Base-by-base conservation (phyloP, 2,329 filamentous ascomycete species). In the Beauveria australis region DNA sequence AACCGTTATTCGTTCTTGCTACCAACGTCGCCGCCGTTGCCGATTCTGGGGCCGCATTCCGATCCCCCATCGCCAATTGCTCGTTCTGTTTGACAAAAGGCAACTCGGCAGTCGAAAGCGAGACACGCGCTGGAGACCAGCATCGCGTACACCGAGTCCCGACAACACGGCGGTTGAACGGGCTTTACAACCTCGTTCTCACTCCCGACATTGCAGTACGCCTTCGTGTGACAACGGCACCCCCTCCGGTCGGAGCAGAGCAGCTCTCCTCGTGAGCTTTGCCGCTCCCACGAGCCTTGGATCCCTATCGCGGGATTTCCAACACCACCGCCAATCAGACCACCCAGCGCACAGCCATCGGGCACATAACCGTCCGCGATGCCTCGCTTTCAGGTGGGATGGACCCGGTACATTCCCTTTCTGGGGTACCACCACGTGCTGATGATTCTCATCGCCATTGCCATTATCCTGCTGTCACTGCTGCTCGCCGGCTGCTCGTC, bases 401-500 rank as follows among this genome's bases (percentile, higher is more conserved):
- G 67, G 60, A 57, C 51, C 4, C 56, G 84, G 70, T 84, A 82
- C 67, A 76, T 89, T 72, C 86, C 86, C 66, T 88, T 89, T 71
- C 79, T 89, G 62, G 86, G 86, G 66, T 88, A 88, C 70, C 86
- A 88, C 72, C 85, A 99, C 85, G 89, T 97, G 66, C 84, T 99
- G 74, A 99, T 99, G 94, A 91, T 99, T 68, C 79, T 99, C 66
- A 96, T 99, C 71, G 92, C 90, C 60, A 79, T 97, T 62, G 85
- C 92, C 51, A 96, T 99, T 70, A 96, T 99, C 74, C 80, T 99
- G 72, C 81, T 99, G 66, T 97, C 94, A 68, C 84, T 99, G 65
- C 79, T 99, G 69, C 81, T 99, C 67, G 93, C 94, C 70, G 94
- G 94, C 69, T 99, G 94, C 76, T 97, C 94, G 5, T 97, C 93